Evolutionary conservation across 2,329 filamentous ascomycete genomes (phyloP), one percentile per base, ranked within the genome.

Genomic region (Pseudohalonectria lignicola): DNA sequence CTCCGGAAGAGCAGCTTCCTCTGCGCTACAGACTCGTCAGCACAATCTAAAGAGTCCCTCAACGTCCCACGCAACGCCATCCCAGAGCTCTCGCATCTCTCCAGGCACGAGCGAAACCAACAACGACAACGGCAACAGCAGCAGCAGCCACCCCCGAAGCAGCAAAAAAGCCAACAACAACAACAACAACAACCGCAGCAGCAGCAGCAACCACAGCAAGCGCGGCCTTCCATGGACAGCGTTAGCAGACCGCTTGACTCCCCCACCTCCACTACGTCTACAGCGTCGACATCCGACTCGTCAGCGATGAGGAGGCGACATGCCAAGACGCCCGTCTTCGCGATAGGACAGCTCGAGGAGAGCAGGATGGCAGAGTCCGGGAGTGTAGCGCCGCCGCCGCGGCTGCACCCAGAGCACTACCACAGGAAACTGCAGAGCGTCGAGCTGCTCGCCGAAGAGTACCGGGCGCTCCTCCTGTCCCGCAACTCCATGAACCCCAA

Each of bases 381-480:
- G n/a, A n/a, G n/a, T n/a, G n/a, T n/a, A n/a, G n/a, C n/a, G n/a
- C 44, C 48, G 18, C 41, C 7, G 41, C 41, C n/a, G 41, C 44
- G 41, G 18, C 36, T 46, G 16, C 33, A 34, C 17, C 29, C 20
- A 25, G n/a, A 30, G 26, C 33, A 19, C 32, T 21, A 30, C 21
- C 19, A 23, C 26, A 4, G 52, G 52, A 25, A 60, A 61, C 44
- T 58, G 54, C 1, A 57, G 12, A 68, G 61, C 45, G 62, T 64
- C 25, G 67, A 72, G 38, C 52, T 59, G 29, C 66, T 73, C 25
- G 69, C 69, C 17, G 64, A 70, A 31, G 66, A 71, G 38, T 74
- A 74, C 43, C 58, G 59, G 15, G 62, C 63, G 2, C 46, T 73
- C 2, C 53, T 72, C 4, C 62, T 66, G 16, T 57, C 60, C 1